Base-by-base conservation (phyloP, 164 flowering plant genomes). In the Macadamia integrifolia region DNA sequence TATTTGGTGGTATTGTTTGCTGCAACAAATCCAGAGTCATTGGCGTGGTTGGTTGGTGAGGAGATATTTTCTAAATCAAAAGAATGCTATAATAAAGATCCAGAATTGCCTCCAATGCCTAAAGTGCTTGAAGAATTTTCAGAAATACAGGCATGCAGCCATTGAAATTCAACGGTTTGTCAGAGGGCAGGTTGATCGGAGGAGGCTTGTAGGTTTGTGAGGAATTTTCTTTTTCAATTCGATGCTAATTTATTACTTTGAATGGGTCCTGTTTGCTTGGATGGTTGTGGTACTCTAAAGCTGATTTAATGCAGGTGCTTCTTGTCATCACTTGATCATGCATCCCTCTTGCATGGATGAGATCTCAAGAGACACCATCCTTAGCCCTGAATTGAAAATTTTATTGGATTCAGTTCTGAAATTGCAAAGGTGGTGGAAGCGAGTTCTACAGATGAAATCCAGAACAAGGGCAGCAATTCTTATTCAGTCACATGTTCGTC, bases 391-490 rank as follows among this genome's bases (percentile, higher is more conserved):
- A 72, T 55, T 80, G 59, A 65, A 67, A 53, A 35, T 81, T 42
- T 55, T 79, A 29, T 15, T 83, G 1, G 35, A 50, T 60, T 78
- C 88, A 28, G 78, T 85, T 68, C 17, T 86, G 58, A 92, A 81
- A 71, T 68, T 92, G 76, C 98, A 92, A 73, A 84, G 85, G 71
- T 88, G 98, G 94, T 90, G 98, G 98, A 87, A 74, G 74, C 61
- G 67, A 65, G 71, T 81, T 74, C 61, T 80, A 40, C n/a, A 70
- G 59, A 62, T 23, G 30, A 83, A 75, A 69, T 52, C 50, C 18
- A 82, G 65, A 83, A 72, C 71, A 60, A 85, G 74, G n/a, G 77
- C 91, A 70, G 89, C 84, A 29, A 50, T 80, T 57, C 8, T 80
- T 23, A 82, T 90, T 67, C 98, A 93, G 81, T 79, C 88, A 61